phyloP scores from a whole-genome alignment of 805 yeast genomes.

The Saccharomycopsis oosterbeekiorum region DNA sequence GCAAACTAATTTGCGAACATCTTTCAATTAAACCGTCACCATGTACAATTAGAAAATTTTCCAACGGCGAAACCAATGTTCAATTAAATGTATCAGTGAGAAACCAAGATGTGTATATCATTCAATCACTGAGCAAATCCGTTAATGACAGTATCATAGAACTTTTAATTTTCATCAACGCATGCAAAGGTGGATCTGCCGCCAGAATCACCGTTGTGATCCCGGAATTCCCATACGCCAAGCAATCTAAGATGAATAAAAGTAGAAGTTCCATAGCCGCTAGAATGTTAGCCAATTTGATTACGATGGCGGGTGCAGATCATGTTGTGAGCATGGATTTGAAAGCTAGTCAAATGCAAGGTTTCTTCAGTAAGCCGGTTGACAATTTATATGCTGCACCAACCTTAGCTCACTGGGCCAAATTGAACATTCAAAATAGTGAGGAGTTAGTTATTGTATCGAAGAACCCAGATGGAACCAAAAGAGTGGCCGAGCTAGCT shows the following conservation, averaged over 20 bases:
- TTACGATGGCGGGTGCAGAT: slow-evolving; percentile 54
- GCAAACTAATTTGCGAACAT: slow-evolving; percentile 27
- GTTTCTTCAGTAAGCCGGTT: slow-evolving; percentile 53
- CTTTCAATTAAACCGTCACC: slow-evolving; percentile 29
- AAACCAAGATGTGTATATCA: slow-evolving; percentile 75
- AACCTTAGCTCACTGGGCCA: slow-evolving; percentile 44
- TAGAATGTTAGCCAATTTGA: slow-evolving; percentile 37
- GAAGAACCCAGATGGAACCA: slow-evolving; percentile 60
- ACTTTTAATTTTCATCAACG: slow-evolving; percentile 78
- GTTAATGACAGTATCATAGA: slow-evolving; percentile 85
- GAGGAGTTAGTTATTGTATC: slow-evolving; percentile 48
- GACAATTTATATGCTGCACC: slow-evolving; percentile 52
- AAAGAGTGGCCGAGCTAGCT: slow-evolving; percentile 50
- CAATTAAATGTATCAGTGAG: slow-evolving; percentile 80
- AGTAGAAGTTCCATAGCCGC: slow-evolving; percentile 26
- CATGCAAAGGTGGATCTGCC: slow-evolving; percentile 93
- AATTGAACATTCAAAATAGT: slow-evolving; percentile 41
- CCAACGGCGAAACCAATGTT: slow-evolving; percentile 84
- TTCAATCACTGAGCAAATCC: slow-evolving; percentile 65
- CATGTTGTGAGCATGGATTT: slow-evolving; percentile 56
- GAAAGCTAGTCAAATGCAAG: slow-evolving; percentile 58
- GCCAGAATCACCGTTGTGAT: slow-evolving; percentile 88
- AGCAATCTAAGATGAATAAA: slow-evolving; percentile 53
- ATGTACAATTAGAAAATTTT: slow-evolving; percentile 54
- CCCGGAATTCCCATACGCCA: slow-evolving; percentile 93